phyloP scores from a whole-genome alignment of 139 green algal species.

The Chlamydomonas urium region DNA sequence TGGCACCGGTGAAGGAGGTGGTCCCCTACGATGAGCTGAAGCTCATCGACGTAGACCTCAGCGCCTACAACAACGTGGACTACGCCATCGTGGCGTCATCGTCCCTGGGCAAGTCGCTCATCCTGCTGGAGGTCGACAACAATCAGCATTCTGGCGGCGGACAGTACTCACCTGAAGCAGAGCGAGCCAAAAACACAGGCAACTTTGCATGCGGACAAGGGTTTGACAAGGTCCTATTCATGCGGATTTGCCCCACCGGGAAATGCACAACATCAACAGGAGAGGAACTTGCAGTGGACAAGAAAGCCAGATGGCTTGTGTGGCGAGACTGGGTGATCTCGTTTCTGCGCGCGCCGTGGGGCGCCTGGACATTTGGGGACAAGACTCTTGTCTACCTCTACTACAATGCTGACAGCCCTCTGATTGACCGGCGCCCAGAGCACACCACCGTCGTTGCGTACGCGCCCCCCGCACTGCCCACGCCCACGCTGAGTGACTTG shows the following conservation, averaged over 20 bases:
- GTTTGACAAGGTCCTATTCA: too few relatives aligned
- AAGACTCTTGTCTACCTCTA: slow-evolving; percentile 1
- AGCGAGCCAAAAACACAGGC: background rate
- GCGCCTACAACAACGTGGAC: background rate
- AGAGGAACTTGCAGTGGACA: too few relatives aligned
- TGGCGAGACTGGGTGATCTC: background rate
- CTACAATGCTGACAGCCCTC: background rate
- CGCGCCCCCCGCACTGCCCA: background rate
- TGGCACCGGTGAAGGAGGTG: background rate
- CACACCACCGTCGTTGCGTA: background rate
- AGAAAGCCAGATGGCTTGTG: slow-evolving; percentile 1
- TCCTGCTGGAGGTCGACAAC: slow-evolving; percentile 1
- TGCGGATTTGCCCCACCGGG: too few relatives aligned
- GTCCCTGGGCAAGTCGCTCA: background rate
- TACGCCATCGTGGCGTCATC: slow-evolving; percentile 3
- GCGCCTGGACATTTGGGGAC: slow-evolving; percentile 2
- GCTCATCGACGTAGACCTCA: slow-evolving; percentile 1
- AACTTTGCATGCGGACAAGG: background rate
- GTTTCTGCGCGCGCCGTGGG: background rate
- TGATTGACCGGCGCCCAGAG: background rate
- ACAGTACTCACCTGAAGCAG: slow-evolving; percentile 3
- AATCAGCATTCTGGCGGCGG: background rate
- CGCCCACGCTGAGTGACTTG: background rate
- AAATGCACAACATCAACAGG: too few relatives aligned
- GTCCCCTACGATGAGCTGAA: slow-evolving; percentile 12